These are phyloP conservation scores for Neurospora sp. DNA, from an alignment of 2,329 filamentous ascomycete species.

Conservation along the genomic window DNA sequence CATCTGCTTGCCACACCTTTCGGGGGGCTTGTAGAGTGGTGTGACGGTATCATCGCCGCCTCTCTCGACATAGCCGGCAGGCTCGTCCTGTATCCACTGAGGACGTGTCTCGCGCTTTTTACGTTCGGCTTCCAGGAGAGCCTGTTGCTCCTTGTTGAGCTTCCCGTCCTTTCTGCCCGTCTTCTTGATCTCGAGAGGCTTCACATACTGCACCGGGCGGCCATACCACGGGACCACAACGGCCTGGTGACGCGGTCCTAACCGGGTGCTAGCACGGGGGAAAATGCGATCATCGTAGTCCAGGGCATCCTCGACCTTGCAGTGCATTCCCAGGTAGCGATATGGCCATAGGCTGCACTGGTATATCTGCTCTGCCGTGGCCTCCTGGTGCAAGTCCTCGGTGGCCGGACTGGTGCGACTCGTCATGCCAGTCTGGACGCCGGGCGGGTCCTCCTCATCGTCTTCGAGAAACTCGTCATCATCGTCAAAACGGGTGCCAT, in stretches of 20 bases:
- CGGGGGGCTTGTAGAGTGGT: constrained; percentile 68
- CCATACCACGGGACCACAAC: constrained; percentile 79
- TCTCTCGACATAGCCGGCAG: constrained; percentile 71
- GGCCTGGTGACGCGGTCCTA: constrained; percentile 87
- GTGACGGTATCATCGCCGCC: constrained; percentile 79
- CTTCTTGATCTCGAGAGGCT: constrained; percentile 77
- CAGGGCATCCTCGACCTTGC: constrained; percentile 85
- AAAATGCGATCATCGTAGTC: constrained; percentile 98
- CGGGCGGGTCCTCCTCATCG: constrained; percentile 39
- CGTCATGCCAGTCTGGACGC: constrained; percentile 28
- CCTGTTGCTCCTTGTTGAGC: constrained; percentile 67
- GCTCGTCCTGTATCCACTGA: constrained; percentile 90
- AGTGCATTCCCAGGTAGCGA: constrained; percentile 90
- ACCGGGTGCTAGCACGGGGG: constrained; percentile 82
- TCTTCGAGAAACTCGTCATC: constrained; percentile 60
- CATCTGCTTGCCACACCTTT: constrained; percentile 34
- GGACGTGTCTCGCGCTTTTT: constrained; percentile 70
- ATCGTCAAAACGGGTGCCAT: constrained; percentile 51
- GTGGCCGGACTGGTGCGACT: constrained; percentile 54
- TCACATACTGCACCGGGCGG: constrained; percentile 79
- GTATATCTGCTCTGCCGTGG: constrained; percentile 78
- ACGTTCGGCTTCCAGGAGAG: constrained; percentile 73
- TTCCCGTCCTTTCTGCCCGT: constrained; percentile 70
- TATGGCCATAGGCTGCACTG: constrained; percentile 95
- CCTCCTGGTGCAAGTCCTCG: constrained; percentile 46